phyloP scores from a whole-genome alignment of 2,329 filamentous ascomycete genomes.

The Epicoccum nigrum region DNA sequence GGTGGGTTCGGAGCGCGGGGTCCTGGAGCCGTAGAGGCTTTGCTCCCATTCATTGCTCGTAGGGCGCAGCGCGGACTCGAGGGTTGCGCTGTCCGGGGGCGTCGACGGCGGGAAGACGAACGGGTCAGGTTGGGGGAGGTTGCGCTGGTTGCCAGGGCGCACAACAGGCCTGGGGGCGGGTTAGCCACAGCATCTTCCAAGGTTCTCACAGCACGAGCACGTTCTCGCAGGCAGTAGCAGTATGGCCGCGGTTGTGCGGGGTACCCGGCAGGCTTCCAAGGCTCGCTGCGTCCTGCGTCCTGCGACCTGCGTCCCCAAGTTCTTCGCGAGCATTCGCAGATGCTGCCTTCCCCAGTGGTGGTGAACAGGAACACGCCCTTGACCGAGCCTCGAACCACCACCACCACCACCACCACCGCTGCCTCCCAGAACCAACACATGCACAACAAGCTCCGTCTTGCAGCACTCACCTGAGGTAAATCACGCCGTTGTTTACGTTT shows the following conservation, averaged over 20 bases:
- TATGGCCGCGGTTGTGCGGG: too few relatives aligned
- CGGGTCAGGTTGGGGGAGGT: conserved; percentile 40
- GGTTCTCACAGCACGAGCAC: too few relatives aligned
- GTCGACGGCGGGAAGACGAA: conserved; percentile 49
- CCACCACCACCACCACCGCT: neutral
- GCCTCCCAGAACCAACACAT: neutral
- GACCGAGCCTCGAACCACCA: neutral
- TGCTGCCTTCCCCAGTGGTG: too few relatives aligned
- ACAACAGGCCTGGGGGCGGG: conserved; percentile 41
- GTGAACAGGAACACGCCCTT: too few relatives aligned
- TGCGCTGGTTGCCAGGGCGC: conserved; percentile 44
- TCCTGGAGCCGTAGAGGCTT: conserved; percentile 43
- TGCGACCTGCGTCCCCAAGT: too few relatives aligned
- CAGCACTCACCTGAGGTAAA: conserved; percentile 53
- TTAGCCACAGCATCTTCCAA: neutral
- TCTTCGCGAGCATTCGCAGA: too few relatives aligned
- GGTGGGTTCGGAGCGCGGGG: conserved; percentile 38
- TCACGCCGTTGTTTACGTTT: conserved; percentile 55
- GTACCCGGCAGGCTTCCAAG: too few relatives aligned
- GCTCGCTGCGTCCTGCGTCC: too few relatives aligned
- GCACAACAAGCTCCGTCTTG: neutral
- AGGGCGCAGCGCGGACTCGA: conserved; percentile 37
- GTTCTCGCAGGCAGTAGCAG: neutral
- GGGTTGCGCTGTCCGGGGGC: conserved; percentile 45
- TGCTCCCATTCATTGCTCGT: conserved; percentile 47